Conservation (phyloP, 371 early-diverging fungal genomes). For the Mortierella sp. region DNA sequence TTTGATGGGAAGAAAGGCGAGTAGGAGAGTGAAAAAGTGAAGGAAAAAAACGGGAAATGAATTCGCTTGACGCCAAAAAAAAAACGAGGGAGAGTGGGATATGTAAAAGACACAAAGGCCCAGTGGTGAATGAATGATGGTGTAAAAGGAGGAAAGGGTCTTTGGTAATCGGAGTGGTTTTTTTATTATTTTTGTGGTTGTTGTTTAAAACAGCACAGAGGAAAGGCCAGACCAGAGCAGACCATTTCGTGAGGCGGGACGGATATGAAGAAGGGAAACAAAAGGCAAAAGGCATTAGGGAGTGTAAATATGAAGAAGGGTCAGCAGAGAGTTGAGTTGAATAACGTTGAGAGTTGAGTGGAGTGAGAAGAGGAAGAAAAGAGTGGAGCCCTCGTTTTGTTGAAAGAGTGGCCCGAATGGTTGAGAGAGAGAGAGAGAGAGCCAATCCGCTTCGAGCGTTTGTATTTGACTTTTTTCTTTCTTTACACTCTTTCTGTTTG, state of each 20-base stretch:
- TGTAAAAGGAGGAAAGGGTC: not conserved
- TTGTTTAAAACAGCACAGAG: not conserved
- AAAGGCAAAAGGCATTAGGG: not conserved
- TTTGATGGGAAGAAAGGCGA: conserved; percentile 1
- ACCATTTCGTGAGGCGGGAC: not conserved
- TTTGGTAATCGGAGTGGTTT: not conserved
- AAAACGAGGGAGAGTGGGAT: not conserved
- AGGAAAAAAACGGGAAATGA: not conserved
- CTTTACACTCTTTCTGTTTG: not conserved
- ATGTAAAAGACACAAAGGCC: not conserved
- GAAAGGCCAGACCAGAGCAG: not conserved
- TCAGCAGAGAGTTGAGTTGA: not conserved
- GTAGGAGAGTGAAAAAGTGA: not conserved
- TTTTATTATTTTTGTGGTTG: not conserved
- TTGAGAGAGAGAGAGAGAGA: not conserved
- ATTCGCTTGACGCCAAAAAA: not conserved
- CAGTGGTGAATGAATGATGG: not conserved
- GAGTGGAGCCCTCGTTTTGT: not conserved
- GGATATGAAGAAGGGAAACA: not conserved
- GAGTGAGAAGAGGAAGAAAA: not conserved
- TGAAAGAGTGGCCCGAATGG: not conserved
- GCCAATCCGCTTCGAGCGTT: conserved; percentile 17
- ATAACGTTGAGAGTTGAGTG: no score
- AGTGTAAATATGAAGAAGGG: not conserved
- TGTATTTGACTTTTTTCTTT: conserved; percentile 4